phyloP scores from a whole-genome alignment of 768 basidiomycete species.

The Albatrellus ellisii region DNA sequence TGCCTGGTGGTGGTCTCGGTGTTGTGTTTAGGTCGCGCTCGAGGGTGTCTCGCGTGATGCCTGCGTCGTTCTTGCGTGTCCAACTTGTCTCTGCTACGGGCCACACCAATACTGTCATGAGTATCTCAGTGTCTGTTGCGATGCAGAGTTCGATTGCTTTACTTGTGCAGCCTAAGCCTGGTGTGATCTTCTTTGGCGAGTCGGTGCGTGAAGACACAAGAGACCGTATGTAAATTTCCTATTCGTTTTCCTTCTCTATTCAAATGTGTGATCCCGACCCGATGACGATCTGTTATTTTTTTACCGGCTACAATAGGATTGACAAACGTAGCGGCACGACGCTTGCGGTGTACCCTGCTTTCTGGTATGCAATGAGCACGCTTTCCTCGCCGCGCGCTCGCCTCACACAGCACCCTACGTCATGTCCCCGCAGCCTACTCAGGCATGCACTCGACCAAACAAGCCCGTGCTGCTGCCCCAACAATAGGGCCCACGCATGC shows the following conservation, averaged over 20 bases:
- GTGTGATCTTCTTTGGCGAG: conserved; percentile 84
- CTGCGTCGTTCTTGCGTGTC: conserved; percentile 73
- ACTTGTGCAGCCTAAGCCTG: conserved; percentile 52
- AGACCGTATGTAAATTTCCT: conserved; percentile 55
- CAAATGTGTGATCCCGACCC: conserved; percentile 1
- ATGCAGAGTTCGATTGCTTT: not conserved
- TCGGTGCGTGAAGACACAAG: conserved; percentile 56
- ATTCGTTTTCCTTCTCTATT: not conserved
- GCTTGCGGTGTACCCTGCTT: conserved; percentile 82
- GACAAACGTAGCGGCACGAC: conserved; percentile 72
- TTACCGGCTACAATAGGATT: conserved; percentile 39
- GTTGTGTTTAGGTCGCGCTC: conserved; percentile 49
- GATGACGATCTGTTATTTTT: not conserved
- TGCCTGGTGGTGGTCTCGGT: not conserved
- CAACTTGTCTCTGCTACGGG: conserved; percentile 48
- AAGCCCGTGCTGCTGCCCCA: conserved; percentile 77
- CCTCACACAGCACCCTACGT: not conserved
- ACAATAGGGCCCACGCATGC: conserved; percentile 84
- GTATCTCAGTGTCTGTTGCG: conserved; percentile 10
- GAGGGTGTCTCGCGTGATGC: conserved; percentile 62
- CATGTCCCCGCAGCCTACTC: conserved; percentile 41
- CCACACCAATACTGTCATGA: conserved; percentile 41
- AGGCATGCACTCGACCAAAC: conserved; percentile 62
- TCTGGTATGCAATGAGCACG: conserved; percentile 34
- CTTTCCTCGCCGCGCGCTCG: not conserved